A percentile compares a stretch with the other conserved stretches of the same genome.
phyloP scores from a whole-genome alignment of 176 grass and related monocot genomes.

The Hyparrhenia diplandra region DNA sequence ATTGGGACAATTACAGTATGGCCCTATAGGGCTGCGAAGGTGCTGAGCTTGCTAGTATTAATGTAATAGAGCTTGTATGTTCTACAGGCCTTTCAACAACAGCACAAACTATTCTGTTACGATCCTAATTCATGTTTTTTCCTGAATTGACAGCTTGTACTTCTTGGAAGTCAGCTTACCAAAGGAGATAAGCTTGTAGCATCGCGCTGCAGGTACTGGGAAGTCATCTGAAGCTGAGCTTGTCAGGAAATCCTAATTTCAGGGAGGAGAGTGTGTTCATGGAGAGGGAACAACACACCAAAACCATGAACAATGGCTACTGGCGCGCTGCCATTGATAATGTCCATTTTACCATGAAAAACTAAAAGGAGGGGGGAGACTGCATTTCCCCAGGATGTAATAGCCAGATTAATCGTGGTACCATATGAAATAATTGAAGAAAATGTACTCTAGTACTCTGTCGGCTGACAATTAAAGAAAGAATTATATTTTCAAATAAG shows the following conservation, averaged over 20 bases:
- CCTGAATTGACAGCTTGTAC: slow-evolving; percentile 65
- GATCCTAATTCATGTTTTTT: slow-evolving; percentile 17
- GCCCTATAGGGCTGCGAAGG: not conserved
- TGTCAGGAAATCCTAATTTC: not conserved
- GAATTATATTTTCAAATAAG: not conserved
- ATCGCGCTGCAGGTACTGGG: not conserved
- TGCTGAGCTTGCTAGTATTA: not conserved
- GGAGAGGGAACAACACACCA: not conserved
- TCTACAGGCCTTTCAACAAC: not conserved
- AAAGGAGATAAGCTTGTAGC: slow-evolving; percentile 65
- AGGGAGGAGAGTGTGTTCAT: not conserved
- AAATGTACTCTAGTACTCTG: not conserved
- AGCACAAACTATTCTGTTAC: slow-evolving; percentile 10
- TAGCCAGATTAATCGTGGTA: not conserved
- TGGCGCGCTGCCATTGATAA: not conserved
- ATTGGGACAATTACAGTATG: not conserved
- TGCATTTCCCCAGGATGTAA: not conserved
- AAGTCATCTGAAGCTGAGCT: not conserved
- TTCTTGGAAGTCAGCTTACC: slow-evolving; percentile 94
- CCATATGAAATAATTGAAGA: not conserved
- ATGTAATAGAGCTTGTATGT: not conserved
- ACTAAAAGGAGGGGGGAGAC: not conserved
- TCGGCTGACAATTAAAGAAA: not conserved
- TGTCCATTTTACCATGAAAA: not conserved
- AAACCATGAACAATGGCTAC: slow-evolving; percentile 22